Percentiles rank a stretch among this genome's conserved stretches.
phyloP scores from a whole-genome alignment of 441 rosid genomes.

The Brassica balearica region DNA sequence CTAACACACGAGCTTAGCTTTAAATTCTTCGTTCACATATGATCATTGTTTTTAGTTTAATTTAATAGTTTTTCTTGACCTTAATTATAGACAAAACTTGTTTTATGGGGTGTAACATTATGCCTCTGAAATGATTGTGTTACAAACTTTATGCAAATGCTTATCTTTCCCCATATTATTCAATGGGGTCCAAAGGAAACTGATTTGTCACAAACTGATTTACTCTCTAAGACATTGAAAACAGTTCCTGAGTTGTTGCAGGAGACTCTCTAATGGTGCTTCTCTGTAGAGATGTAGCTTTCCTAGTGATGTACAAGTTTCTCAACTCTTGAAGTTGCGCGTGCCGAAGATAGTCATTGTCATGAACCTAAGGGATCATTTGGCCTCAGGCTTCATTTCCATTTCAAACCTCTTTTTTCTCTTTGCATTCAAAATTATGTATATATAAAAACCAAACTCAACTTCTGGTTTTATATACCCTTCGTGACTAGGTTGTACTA shows the following conservation, averaged over 20 bases:
- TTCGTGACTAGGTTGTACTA: constrained; percentile 19
- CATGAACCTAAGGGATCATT: constrained; percentile 35
- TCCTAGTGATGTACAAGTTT: constrained; percentile 36
- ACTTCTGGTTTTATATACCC: constrained; percentile 20
- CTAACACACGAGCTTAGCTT: constrained; percentile 43
- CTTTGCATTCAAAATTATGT: constrained; percentile 32
- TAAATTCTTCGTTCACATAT: constrained; percentile 39
- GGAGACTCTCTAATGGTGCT: constrained; percentile 38
- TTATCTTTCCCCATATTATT: constrained; percentile 33
- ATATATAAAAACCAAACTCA: neutral
- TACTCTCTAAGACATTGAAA: constrained; percentile 29
- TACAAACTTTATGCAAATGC: constrained; percentile 42
- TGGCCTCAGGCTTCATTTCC: constrained; percentile 21
- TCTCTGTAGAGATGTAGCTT: constrained; percentile 31
- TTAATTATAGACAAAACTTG: constrained; percentile 25
- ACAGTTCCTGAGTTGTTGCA: constrained; percentile 31
- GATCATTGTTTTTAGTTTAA: constrained; percentile 35
- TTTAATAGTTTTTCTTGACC: constrained; percentile 32
- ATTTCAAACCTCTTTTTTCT: neutral
- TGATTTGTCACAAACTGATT: constrained; percentile 39
- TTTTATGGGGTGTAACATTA: constrained; percentile 42
- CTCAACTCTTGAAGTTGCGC: constrained; percentile 37
- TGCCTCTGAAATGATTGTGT: constrained; percentile 43
- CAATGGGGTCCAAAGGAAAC: constrained; percentile 25
- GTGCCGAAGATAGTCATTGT: constrained; percentile 37